A percentile compares a stretch with the other conserved stretches of the same genome.
These are phyloP conservation scores for Crataegus laevigata DNA, from an alignment of 306 rosid species.

Conservation along the genomic window DNA sequence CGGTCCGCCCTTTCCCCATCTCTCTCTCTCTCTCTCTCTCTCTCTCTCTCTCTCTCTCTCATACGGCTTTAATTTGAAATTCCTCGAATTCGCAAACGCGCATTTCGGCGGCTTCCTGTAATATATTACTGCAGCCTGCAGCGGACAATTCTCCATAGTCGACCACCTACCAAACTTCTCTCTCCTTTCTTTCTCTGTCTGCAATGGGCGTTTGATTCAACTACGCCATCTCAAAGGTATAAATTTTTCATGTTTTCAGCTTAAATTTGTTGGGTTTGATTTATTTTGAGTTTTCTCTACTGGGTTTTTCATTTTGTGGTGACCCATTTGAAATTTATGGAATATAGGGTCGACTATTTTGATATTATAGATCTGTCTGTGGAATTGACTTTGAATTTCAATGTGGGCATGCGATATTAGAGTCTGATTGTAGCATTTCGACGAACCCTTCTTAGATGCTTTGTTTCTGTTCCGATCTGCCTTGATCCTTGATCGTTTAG, in stretches of 20 bases:
- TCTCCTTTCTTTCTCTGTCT: not conserved
- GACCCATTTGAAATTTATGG: not conserved
- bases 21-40: too few relatives aligned
- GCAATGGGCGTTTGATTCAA: not conserved
- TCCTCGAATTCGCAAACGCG: conserved; percentile 35
- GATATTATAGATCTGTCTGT: not conserved
- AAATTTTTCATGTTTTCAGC: not conserved
- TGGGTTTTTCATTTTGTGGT: not conserved
- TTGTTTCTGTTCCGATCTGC: not conserved
- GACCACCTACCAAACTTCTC: conserved; percentile 9
- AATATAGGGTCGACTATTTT: not conserved
- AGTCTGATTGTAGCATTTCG: not conserved
- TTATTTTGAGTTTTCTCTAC: not conserved
- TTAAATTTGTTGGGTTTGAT: not conserved
- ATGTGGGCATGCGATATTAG: not conserved
- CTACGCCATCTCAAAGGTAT: conserved; percentile 3
- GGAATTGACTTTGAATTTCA: not conserved
- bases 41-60: conserved; percentile 10
- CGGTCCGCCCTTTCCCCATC: conserved; percentile 14
- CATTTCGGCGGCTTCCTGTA: not conserved
- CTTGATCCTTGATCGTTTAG: not conserved
- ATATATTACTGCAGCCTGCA: conserved; percentile 16
- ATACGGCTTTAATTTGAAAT: conserved; percentile 58
- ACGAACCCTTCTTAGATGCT: not conserved
- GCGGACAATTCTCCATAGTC: not conserved